phyloP scores from a whole-genome alignment of 148 eudicot genomes.

The Rhododendron griersonianum region DNA sequence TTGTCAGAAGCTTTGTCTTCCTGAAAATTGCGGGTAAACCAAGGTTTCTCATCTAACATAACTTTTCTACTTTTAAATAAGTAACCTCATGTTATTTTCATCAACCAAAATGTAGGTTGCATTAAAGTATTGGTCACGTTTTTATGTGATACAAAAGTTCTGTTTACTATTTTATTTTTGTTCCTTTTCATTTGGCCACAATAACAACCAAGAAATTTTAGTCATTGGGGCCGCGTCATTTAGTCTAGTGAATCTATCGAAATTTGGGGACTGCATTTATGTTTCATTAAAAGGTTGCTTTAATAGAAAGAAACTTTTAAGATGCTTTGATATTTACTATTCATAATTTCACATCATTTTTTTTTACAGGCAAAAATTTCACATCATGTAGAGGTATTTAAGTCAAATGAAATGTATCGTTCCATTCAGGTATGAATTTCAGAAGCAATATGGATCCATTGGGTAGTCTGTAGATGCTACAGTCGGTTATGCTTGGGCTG shows the following conservation, averaged over 20 bases:
- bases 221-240: neutral
- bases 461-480: slow-evolving; percentile 88
- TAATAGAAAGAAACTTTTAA: neutral
- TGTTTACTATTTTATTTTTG: no score
- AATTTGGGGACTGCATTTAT: neutral
- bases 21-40: no score
- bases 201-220: no score
- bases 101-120: no score
- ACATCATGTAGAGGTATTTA: neutral
- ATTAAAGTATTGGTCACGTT: no score
- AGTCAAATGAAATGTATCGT: neutral
- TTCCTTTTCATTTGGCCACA: no score
- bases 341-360: no score
- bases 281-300: neutral
- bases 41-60: no score
- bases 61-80: no score
- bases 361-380: no score
- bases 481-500: slow-evolving; percentile 75
- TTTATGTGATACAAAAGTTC: no score
- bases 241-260: neutral
- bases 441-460: slow-evolving; percentile 81
- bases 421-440: slow-evolving; percentile 59
- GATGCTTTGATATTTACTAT: neutral
- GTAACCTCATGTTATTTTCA: no score
- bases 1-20: slow-evolving; percentile 74